Evolutionary conservation across 2,329 filamentous ascomycete species (phyloP).

Genomic region (Hymenoscyphus salicellus): DNA sequence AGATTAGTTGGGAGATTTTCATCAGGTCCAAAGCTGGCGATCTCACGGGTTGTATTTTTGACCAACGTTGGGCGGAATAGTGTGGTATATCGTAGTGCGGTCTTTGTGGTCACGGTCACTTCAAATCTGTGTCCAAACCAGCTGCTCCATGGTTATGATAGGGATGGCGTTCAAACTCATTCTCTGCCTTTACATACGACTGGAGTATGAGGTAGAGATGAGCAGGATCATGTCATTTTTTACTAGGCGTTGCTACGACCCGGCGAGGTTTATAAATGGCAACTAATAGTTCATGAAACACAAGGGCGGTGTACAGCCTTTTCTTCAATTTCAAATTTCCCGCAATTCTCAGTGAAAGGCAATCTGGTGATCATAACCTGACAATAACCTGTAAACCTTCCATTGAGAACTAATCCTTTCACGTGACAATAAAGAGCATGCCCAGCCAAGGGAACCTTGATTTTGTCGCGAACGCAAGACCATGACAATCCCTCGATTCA

Average conservation of each 20-base stretch:
- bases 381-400: background rate
- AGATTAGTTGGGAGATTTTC: constrained; percentile 5
- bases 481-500: background rate
- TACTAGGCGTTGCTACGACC: constrained; percentile 21
- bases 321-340: background rate
- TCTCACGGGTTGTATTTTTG: constrained; percentile 2
- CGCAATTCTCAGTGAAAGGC: background rate
- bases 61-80: constrained; percentile 3
- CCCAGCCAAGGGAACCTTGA: background rate
- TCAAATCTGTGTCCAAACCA: background rate
- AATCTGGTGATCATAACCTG: background rate
- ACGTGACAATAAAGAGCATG: background rate
- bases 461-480: background rate
- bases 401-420: background rate
- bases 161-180: constrained; percentile 13
- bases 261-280: constrained; percentile 22
- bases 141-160: constrained; percentile 4
- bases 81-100: background rate
- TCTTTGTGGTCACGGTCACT: background rate
- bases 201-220: constrained; percentile 18
- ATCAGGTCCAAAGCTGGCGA: background rate
- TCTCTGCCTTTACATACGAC: constrained; percentile 8
- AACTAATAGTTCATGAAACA: constrained; percentile 15
- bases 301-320: constrained; percentile 14
- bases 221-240: constrained; percentile 13